These are phyloP conservation scores for Tritrichomonas musculus DNA, from an alignment of 208 protist species.

Conservation along the genomic window DNA sequence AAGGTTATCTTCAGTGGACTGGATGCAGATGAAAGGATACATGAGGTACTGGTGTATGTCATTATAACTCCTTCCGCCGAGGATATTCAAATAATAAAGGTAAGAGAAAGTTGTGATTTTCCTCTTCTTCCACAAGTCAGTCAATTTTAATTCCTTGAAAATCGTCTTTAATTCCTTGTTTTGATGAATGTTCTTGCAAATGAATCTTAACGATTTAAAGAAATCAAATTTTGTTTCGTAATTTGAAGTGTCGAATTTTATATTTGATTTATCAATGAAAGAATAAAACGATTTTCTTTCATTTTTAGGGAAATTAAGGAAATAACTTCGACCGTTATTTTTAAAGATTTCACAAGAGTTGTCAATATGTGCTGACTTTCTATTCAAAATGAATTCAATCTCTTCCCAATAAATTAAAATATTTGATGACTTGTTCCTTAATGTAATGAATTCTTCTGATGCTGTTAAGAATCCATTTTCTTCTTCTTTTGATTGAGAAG, in stretches of 20 bases:
- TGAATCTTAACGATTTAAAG: too few species aligned
- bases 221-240: too few species aligned
- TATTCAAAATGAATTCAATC: not conserved
- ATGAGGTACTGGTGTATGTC: slow-evolving; percentile 18
- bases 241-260: too few species aligned
- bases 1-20: not conserved
- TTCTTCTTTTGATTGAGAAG: too few species aligned
- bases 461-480: too few species aligned
- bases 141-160: too few species aligned
- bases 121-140: not conserved
- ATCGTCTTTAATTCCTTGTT: too few species aligned
- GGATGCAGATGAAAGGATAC: slow-evolving; percentile 50
- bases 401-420: not conserved
- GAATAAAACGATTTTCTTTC: not conserved
- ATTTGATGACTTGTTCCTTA: not conserved
- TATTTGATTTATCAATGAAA: not conserved
- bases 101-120: not conserved
- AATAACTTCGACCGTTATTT: not conserved
- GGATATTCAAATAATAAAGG: not conserved
- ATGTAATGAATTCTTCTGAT: too few species aligned
- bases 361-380: not conserved
- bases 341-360: not conserved
- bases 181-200: too few species aligned
- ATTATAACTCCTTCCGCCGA: not conserved
- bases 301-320: not conserved